Evolutionary conservation across 768 basidiomycete species (phyloP), one percentile per base, ranked within the genome.

Genomic region (Suillus spraguei): DNA sequence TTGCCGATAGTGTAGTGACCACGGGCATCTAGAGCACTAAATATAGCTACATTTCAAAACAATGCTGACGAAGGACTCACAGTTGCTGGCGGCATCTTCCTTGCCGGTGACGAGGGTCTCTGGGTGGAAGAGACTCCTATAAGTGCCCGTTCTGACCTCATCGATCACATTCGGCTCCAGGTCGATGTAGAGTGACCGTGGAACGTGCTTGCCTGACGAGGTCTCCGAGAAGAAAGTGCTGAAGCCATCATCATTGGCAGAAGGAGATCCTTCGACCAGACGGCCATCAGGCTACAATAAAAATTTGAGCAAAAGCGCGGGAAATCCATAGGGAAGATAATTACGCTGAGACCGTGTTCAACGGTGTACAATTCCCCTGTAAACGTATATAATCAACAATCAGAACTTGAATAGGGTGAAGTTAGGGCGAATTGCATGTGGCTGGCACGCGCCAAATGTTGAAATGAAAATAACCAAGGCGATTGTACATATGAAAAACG

Each of bases 191-290:
- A 99, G 87, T 49, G 96, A 97, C 71, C 97, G 89, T 59, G 97
- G 97, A 64, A 99, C 97, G 78, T 97, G 92, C 82, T 97, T 97
- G 66, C 96, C 97, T 60, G 94, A 89, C 38, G 88, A 87, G 5
- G 97, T 99, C 84, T 99, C 97, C 42, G 95, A 97, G 84, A 99
- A 99, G 85, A 99, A 99, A 67, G 97, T 99, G 77, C 90, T 93
- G 87, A 99, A 99, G 72, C 97, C 97, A 79, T 87, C 90, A 70
- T 95, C 91, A 69, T 85, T 86, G 64, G 82, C 80, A 60, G 90
- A 88, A 49, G 88, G 86, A 14, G 93, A 89, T 63, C 85, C 85
- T 70, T 93, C 91, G 64, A 86, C 79, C 67, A 97, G 83, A 72
- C 96, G 94, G 75, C 97, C 97, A 76, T 98, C 97, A 67, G 96